Evolutionary conservation across 176 grass and related monocot species (phyloP).

Genomic region (Miscanthus lutarioriparius): DNA sequence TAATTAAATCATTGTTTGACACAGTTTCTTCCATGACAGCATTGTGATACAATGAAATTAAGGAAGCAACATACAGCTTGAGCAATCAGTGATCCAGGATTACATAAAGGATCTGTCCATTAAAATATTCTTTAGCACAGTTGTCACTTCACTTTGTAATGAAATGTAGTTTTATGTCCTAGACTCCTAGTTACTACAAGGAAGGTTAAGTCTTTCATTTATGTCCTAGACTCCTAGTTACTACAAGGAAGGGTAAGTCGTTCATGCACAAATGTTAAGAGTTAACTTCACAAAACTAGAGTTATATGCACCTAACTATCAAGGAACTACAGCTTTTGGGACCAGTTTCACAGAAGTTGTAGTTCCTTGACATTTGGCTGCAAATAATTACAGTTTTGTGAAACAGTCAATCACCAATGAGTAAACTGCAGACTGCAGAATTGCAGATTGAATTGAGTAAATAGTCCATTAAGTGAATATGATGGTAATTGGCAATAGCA

Average conservation of each 20-base stretch:
- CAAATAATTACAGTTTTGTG: neutral
- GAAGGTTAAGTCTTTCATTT: neutral
- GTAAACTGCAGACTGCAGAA: neutral
- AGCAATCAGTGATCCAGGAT: neutral
- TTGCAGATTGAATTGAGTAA: neutral
- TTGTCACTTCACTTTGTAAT: neutral
- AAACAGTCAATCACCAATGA: neutral
- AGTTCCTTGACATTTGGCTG: neutral
- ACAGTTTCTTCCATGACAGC: neutral
- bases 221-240: neutral
- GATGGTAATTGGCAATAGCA: neutral
- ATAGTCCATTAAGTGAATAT: neutral
- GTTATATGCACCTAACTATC: neutral
- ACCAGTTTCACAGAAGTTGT: neutral
- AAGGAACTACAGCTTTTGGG: neutral
- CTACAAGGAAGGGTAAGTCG: neutral
- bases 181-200: neutral
- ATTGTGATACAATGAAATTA: neutral
- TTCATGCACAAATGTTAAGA: neutral
- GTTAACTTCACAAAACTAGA: neutral
- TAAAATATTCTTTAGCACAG: neutral
- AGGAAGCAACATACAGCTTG: neutral
- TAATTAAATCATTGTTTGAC: neutral
- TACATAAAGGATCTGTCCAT: neutral
- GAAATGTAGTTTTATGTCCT: neutral